Evolutionary conservation across 192 early-diverging fungal genomes (phyloP).

Genomic region (Allomyces javanicus): DNA sequence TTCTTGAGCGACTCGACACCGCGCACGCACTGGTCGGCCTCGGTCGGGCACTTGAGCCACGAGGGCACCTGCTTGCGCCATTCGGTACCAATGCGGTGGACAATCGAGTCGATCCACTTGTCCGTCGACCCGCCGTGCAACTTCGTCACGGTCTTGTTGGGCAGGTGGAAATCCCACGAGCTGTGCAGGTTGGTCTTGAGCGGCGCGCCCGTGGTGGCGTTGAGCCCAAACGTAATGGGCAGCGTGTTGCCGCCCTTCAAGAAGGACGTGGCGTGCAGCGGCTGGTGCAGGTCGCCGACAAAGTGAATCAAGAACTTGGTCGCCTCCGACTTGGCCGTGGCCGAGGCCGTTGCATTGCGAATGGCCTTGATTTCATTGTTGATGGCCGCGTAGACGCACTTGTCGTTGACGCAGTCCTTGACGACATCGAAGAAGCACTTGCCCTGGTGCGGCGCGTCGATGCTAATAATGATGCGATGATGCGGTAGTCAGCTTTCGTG

Average conservation of each 20-base stretch:
- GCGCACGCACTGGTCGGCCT: not conserved
- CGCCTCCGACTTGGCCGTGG: slow-evolving; percentile 6
- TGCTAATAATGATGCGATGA: not conserved
- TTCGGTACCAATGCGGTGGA: not conserved
- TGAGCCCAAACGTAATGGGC: slow-evolving; percentile 9
- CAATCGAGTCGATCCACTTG: not conserved
- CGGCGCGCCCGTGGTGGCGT: not conserved
- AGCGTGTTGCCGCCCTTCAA: slow-evolving; percentile 11
- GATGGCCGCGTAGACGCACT: too few species aligned
- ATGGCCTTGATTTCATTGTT: not conserved
- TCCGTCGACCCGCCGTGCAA: too few species aligned
- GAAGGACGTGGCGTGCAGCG: slow-evolving; percentile 16
- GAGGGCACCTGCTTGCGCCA: not conserved
- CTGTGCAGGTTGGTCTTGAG: not conserved
- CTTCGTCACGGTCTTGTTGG: not conserved
- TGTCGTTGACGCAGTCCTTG: too few species aligned
- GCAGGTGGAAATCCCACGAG: not conserved
- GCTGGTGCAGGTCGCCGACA: slow-evolving; percentile 24
- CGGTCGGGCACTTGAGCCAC: not conserved
- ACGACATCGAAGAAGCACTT: too few species aligned
- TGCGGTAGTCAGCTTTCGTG: not conserved
- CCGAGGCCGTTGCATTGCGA: not conserved
- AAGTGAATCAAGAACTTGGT: slow-evolving; percentile 23
- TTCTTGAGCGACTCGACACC: not conserved
- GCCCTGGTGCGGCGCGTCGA: not conserved